phyloP scores from a whole-genome alignment of 2,329 filamentous ascomycete genomes.

The Pezicula carpinea region DNA sequence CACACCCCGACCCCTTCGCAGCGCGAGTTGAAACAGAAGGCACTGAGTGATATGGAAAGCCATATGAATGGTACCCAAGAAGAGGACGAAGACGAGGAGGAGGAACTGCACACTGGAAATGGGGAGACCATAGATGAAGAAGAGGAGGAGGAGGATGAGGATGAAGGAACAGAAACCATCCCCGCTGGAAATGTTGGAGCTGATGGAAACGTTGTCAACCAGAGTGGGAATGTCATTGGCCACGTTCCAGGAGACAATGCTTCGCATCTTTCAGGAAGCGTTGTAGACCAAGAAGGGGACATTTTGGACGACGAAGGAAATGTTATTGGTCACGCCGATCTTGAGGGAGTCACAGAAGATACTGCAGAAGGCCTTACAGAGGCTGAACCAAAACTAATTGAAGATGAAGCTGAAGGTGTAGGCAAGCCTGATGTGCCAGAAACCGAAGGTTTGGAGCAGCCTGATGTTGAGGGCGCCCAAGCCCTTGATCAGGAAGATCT shows the following conservation, averaged over 20 bases:
- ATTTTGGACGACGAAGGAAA: constrained; percentile 50
- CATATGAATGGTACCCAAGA: background rate
- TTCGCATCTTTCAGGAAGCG: constrained; percentile 32
- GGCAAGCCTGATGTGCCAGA: background rate
- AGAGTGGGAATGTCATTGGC: constrained; percentile 48
- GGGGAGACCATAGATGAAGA: constrained; percentile 1
- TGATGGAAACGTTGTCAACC: constrained; percentile 49
- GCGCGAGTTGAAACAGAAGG: too few species aligned
- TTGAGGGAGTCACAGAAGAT: background rate
- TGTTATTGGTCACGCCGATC: constrained; percentile 35
- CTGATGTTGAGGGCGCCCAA: too few species aligned
- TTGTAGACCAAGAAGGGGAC: constrained; percentile 50
- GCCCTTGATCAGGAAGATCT: too few species aligned
- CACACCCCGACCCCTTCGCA: too few species aligned
- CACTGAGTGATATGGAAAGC: too few species aligned
- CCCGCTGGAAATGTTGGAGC: constrained; percentile 34
- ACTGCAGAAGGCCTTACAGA: constrained; percentile 1
- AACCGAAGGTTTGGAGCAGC: background rate
- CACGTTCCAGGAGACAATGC: constrained; percentile 45
- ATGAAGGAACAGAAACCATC: constrained; percentile 9
- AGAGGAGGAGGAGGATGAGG: constrained; percentile 8
- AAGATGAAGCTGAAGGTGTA: constrained; percentile 5
- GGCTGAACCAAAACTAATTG: constrained; percentile 2
- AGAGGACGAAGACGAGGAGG: constrained; percentile 12
- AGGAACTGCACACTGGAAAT: constrained; percentile 4